Percentiles rank a stretch among this genome's conserved stretches.
phyloP scores from a whole-genome alignment of 2,329 filamentous ascomycete genomes.

The Knufia fluminis region DNA sequence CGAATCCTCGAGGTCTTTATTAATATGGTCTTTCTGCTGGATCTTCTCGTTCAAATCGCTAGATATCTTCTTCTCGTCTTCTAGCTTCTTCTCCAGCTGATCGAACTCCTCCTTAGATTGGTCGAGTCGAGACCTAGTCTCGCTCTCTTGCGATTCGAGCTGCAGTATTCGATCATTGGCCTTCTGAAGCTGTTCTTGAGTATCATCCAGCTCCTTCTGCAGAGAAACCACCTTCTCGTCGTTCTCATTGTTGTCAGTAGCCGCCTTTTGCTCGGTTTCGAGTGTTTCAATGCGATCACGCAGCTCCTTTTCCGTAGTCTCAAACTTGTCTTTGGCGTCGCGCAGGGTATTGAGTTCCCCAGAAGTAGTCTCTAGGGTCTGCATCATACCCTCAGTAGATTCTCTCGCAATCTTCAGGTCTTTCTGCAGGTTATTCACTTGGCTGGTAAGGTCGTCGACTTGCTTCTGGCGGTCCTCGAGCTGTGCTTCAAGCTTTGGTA shows the following conservation, averaged over 20 bases:
- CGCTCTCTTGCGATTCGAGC: slow-evolving; percentile 25
- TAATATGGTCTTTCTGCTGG: slow-evolving; percentile 25
- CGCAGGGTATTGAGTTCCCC: slow-evolving; percentile 51
- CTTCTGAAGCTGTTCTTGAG: slow-evolving; percentile 33
- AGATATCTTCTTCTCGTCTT: slow-evolving; percentile 7
- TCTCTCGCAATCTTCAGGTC: slow-evolving; percentile 65
- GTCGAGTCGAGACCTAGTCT: slow-evolving; percentile 23
- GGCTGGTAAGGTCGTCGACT: slow-evolving; percentile 58
- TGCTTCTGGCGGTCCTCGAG: slow-evolving; percentile 61
- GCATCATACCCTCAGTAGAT: slow-evolving; percentile 55
- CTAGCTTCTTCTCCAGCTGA: slow-evolving; percentile 16
- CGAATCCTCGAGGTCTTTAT: slow-evolving; percentile 24
- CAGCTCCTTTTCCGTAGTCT: slow-evolving; percentile 33
- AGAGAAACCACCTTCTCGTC: slow-evolving; percentile 29
- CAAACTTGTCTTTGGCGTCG: slow-evolving; percentile 44
- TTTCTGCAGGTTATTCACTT: slow-evolving; percentile 58
- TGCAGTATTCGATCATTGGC: slow-evolving; percentile 25
- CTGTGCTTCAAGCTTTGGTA: slow-evolving; percentile 70
- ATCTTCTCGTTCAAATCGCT: slow-evolving; percentile 24
- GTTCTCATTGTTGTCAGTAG: slow-evolving; percentile 23
- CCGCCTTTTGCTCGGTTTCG: slow-evolving; percentile 25
- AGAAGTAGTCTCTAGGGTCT: slow-evolving; percentile 58
- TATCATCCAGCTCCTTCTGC: slow-evolving; percentile 33
- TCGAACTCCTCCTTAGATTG: slow-evolving; percentile 19
- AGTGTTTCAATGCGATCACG: slow-evolving; percentile 36